Evolutionary conservation across 1,284 basidiomycete genomes (phyloP).

Genomic region (Marasmius oreades): DNA sequence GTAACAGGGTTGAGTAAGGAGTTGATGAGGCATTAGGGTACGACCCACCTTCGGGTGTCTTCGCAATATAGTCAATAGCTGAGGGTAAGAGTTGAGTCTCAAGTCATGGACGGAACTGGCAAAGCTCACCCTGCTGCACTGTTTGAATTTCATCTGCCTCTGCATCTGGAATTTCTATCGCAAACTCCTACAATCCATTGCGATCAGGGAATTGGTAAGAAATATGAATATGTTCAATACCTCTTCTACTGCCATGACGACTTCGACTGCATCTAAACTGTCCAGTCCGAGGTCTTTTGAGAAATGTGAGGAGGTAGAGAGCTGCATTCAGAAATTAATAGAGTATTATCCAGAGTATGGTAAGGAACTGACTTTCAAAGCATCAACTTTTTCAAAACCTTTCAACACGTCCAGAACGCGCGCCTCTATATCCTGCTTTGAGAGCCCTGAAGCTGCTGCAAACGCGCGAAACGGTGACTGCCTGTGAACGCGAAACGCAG

Average conservation of each 20-base stretch:
- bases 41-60: conserved; percentile 80
- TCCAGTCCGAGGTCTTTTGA: conserved; percentile 90
- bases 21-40: conserved; percentile 20
- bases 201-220: conserved; percentile 10
- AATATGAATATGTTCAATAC: conserved; percentile 51
- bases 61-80: conserved; percentile 98
- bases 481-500: conserved; percentile 23
- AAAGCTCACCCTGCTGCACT: conserved; percentile 81
- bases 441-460: conserved; percentile 74
- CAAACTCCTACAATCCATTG: conserved; percentile 61
- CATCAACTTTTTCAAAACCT: conserved; percentile 94
- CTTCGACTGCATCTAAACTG: conserved; percentile 96
- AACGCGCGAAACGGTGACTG: conserved; percentile 48
- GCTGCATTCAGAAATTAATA: conserved; percentile 41
- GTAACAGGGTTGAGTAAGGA: conserved; percentile 22
- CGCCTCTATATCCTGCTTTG: conserved; percentile 73
- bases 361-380: conserved; percentile 60
- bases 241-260: conserved; percentile 99
- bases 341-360: conserved; percentile 1
- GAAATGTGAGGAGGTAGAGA: conserved; percentile 76
- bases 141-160: conserved; percentile 99
- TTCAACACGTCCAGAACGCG: conserved; percentile 89
- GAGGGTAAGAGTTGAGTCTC: conserved; percentile 15
- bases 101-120: conserved; percentile 5
- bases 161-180: conserved; percentile 93